phyloP scores from a whole-genome alignment of 495 filamentous ascomycete species.

The Aspergillus saccharolyticus region DNA sequence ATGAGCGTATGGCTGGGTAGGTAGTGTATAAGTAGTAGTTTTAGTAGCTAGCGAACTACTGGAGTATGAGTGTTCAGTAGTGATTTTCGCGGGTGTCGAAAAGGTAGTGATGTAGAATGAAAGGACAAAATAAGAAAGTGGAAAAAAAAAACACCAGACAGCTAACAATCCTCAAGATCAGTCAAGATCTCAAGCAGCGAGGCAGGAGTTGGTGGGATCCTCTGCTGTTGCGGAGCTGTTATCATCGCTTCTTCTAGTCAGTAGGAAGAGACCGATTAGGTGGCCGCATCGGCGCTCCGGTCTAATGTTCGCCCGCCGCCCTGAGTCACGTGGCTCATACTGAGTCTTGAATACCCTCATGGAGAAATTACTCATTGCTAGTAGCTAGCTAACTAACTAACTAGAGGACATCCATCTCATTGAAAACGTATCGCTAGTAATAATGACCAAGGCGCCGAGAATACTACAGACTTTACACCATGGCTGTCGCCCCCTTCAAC shows the following conservation, averaged over 20 bases:
- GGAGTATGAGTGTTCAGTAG: too few relatives aligned
- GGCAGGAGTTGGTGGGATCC: neutral
- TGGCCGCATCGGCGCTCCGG: conserved; percentile 14
- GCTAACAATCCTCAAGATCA: conserved; percentile 12
- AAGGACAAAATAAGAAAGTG: neutral
- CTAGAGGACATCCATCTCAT: too few relatives aligned
- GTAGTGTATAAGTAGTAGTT: too few relatives aligned
- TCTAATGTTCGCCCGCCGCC: conserved; percentile 8
- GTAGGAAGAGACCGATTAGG: conserved; percentile 15
- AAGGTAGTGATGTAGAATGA: too few relatives aligned
- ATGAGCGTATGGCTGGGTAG: too few relatives aligned
- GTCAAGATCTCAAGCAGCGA: conserved; percentile 14
- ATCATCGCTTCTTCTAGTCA: neutral
- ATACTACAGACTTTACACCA: neutral
- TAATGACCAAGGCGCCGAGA: too few relatives aligned
- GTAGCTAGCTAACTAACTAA: too few relatives aligned
- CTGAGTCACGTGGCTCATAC: conserved; percentile 12
- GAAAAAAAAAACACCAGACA: neutral
- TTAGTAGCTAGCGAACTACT: too few relatives aligned
- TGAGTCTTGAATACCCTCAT: neutral
- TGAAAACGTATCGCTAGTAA: too few relatives aligned
- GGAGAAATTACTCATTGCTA: neutral
- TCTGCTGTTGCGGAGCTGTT: too few relatives aligned
- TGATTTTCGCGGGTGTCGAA: too few relatives aligned
- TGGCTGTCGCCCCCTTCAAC: neutral